Evolutionary conservation across 2,329 filamentous ascomycete species (phyloP).

Genomic region (Tolypocladium inflatum): DNA sequence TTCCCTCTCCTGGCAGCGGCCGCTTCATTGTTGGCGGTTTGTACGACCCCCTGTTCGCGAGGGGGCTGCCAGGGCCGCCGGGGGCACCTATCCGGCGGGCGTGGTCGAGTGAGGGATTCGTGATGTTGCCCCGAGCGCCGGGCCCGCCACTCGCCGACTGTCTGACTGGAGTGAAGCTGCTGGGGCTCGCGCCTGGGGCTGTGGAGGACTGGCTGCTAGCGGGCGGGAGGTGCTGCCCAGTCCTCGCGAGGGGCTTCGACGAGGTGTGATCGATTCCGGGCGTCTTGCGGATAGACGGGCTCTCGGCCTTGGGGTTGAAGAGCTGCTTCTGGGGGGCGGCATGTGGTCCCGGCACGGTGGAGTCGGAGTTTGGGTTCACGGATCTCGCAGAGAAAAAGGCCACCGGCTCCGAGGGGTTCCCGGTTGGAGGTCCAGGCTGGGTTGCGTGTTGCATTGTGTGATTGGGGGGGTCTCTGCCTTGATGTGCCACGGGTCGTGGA

Average conservation of each 20-base stretch:
- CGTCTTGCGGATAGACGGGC: slow-evolving; percentile 81
- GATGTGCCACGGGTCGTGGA: slow-evolving; percentile 10
- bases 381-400: slow-evolving; percentile 66
- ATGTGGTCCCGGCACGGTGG: slow-evolving; percentile 1
- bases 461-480: slow-evolving; percentile 9
- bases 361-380: slow-evolving; percentile 23
- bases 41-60: slow-evolving; percentile 49
- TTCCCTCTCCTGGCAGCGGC: slow-evolving; percentile 24
- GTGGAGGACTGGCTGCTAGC: slow-evolving; percentile 16
- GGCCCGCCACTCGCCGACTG: slow-evolving; percentile 16
- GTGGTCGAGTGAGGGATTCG: slow-evolving; percentile 45
- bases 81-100: slow-evolving; percentile 51
- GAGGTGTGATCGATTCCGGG: slow-evolving; percentile 75
- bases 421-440: slow-evolving; percentile 14
- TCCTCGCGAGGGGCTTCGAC: slow-evolving; percentile 60
- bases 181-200: slow-evolving; percentile 11
- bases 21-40: slow-evolving; percentile 51
- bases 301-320: slow-evolving; percentile 68
- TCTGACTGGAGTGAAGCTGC: slow-evolving; percentile 20
- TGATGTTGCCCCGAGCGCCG: slow-evolving; percentile 27
- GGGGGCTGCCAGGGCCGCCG: slow-evolving; percentile 41
- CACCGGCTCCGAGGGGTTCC: slow-evolving; percentile 29
- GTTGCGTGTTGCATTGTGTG: slow-evolving; percentile 17
- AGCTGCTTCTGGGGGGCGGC: slow-evolving; percentile 44
- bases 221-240: slow-evolving; percentile 41